These are phyloP conservation scores for Tetrapisispora pingtungensis DNA, from an alignment of 805 yeast species.

Conservation along the genomic window DNA sequence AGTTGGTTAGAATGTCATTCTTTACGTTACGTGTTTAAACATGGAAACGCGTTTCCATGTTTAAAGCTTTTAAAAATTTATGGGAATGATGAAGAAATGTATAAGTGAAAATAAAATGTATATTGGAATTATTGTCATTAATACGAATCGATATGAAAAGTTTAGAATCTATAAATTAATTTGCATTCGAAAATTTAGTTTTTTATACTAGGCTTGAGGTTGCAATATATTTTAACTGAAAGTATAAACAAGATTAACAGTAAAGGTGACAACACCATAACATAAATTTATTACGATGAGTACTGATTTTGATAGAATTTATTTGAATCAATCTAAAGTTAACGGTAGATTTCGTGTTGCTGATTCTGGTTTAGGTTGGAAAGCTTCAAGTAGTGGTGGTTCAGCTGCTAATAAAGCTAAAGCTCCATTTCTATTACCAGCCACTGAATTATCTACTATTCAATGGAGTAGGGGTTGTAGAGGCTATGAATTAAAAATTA, in stretches of 20 bases:
- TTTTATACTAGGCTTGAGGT: too few species aligned
- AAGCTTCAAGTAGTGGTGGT: slow-evolving; percentile 38
- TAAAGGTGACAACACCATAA: background rate
- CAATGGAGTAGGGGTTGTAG: slow-evolving; percentile 91
- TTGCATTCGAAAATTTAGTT: too few species aligned
- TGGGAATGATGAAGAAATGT: background rate
- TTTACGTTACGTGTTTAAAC: background rate
- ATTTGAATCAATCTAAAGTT: slow-evolving; percentile 72
- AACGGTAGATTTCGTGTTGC: slow-evolving; percentile 91
- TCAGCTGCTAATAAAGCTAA: slow-evolving; percentile 40
- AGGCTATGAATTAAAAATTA: slow-evolving; percentile 81
- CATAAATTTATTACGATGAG: slow-evolving; percentile 15
- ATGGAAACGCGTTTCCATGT: background rate
- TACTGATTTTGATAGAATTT: slow-evolving; percentile 83
- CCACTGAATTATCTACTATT: slow-evolving; percentile 68
- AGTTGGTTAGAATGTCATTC: background rate
- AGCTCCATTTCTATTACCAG: slow-evolving; percentile 81
- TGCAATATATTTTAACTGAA: too few species aligned
- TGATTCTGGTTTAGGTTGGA: slow-evolving; percentile 98
- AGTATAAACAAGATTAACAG: too few species aligned
- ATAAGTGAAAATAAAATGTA: too few species aligned
- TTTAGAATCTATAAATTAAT: too few species aligned
- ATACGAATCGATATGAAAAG: too few species aligned
- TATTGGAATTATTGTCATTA: too few species aligned
- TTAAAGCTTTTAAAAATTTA: background rate